Evolutionary conservation across 306 rosid species (phyloP).

Genomic region (Pueraria montana): DNA sequence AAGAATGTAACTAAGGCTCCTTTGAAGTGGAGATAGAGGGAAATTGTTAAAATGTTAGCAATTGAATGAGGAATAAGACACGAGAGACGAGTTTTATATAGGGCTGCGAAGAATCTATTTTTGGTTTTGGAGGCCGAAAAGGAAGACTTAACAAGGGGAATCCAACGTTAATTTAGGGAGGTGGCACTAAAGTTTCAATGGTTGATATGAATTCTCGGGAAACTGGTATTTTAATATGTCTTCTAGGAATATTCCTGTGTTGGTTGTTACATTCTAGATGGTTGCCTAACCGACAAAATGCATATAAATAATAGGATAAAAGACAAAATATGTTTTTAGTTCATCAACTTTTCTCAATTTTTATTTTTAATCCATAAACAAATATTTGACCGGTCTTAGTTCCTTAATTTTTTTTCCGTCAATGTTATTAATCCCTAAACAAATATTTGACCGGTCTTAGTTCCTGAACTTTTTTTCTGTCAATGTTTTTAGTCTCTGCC

Average conservation of each 20-base stretch:
- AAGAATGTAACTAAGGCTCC: background rate
- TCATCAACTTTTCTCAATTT: no score
- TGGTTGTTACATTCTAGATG: background rate
- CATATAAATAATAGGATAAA: no score
- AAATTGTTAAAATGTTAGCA: background rate
- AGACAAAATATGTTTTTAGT: no score
- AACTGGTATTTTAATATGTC: conserved; percentile 11
- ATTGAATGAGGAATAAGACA: conserved; percentile 19
- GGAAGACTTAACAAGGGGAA: background rate
- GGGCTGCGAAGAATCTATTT: background rate
- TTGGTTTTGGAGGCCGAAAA: background rate
- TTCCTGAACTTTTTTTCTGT: no score
- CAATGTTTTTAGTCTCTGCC: no score
- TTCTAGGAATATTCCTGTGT: background rate
- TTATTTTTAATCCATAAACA: no score
- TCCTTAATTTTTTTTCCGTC: no score
- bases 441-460: no score
- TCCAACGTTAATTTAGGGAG: background rate
- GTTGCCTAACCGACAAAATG: background rate
- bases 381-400: no score
- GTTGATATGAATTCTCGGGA: background rate
- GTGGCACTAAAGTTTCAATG: background rate
- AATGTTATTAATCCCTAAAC: no score
- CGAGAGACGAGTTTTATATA: background rate
- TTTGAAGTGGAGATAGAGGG: background rate